Evolutionary conservation across 78 protist genomes (phyloP).

Genomic region (Mantamonas sphyraenae): DNA sequence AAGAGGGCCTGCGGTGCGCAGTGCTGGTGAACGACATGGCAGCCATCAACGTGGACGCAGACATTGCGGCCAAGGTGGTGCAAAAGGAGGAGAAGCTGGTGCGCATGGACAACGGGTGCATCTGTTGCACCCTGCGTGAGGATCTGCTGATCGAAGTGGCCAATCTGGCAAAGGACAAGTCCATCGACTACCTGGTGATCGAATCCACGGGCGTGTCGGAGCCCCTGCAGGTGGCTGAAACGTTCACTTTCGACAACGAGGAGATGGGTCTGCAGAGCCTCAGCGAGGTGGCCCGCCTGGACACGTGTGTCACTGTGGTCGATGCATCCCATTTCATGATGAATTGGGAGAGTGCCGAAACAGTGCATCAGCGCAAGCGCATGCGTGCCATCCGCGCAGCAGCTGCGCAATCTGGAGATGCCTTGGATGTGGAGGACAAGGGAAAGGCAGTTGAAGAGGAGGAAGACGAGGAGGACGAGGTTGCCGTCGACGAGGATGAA

Average conservation of each 20-base stretch:
- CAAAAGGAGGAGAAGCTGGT: constrained; percentile 52
- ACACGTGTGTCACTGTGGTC: constrained; percentile 58
- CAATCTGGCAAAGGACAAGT: background rate
- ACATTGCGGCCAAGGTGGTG: background rate
- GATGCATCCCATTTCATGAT: constrained; percentile 23
- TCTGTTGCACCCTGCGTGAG: constrained; percentile 84
- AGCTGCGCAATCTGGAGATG: too few relatives aligned
- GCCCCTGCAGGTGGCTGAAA: constrained; percentile 86
- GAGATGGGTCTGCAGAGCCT: constrained; percentile 7
- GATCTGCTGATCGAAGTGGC: constrained; percentile 69
- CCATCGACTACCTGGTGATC: constrained; percentile 44
- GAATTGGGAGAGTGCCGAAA: background rate
- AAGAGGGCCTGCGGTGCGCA: constrained; percentile 34
- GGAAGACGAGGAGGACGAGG: background rate
- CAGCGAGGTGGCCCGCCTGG: constrained; percentile 21
- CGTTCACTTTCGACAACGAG: constrained; percentile 53
- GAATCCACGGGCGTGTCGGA: constrained; percentile 69
- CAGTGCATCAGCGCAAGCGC: background rate
- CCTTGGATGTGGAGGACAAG: too few relatives aligned
- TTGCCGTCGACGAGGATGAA: constrained; percentile 13
- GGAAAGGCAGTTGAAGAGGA: background rate
- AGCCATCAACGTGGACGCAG: constrained; percentile 71
- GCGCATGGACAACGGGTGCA: constrained; percentile 85
- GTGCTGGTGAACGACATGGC: constrained; percentile 75
- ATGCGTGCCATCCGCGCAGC: constrained; percentile 4